Conservation (phyloP, 345 rosid species). For the Citrus australasica region DNA sequence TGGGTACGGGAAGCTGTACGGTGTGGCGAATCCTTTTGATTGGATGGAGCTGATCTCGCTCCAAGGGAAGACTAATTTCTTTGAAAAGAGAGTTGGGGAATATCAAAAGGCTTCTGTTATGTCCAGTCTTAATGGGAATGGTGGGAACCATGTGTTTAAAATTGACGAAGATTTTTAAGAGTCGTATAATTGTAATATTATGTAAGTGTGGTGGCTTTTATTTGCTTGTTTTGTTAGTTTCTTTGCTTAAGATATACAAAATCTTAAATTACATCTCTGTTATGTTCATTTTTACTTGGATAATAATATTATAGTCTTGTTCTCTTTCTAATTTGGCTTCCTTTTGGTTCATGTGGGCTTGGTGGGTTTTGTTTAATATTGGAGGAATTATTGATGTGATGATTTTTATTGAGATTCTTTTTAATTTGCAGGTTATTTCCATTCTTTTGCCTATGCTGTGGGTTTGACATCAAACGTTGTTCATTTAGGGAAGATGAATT, state of each 20-base stretch:
- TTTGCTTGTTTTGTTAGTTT: not conserved
- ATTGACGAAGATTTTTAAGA: constrained; percentile 77
- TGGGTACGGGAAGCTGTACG: constrained; percentile 64
- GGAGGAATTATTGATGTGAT: no score
- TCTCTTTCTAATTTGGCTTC: no score
- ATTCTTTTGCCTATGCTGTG: no score
- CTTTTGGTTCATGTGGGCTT: no score
- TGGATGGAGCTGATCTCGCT: constrained; percentile 91
- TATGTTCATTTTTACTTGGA: no score
- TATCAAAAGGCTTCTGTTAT: constrained; percentile 82
- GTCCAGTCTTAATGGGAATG: constrained; percentile 58
- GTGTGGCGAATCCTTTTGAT: constrained; percentile 67
- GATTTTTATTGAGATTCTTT: no score
- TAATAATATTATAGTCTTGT: no score
- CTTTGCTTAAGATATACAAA: not conserved
- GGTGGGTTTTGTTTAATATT: no score
- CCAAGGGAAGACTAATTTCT: constrained; percentile 89
- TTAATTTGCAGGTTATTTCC: no score
- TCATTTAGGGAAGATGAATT: no score
- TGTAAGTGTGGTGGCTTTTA: not conserved
- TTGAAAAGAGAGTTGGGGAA: constrained; percentile 82
- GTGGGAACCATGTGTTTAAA: constrained; percentile 59
- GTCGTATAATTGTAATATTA: not conserved
- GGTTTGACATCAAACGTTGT: no score
- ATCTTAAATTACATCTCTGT: not conserved